Percentiles rank a stretch among this genome's conserved stretches.
These are phyloP conservation scores for Penicillium paradoxum DNA, from an alignment of 495 filamentous ascomycete species.

Conservation along the genomic window DNA sequence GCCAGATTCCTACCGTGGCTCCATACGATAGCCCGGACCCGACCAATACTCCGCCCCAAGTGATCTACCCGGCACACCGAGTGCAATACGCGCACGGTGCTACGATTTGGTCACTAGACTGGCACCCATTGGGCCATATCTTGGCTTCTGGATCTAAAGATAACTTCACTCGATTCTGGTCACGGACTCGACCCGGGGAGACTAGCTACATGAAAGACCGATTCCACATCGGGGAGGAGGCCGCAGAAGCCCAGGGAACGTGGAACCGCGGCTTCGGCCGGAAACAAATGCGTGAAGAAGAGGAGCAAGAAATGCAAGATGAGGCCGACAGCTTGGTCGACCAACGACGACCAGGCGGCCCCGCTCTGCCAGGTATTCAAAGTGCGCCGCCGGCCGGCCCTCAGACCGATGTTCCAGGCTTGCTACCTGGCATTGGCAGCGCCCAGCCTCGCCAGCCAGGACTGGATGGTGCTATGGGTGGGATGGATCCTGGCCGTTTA, in stretches of 20 bases:
- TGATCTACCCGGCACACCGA: slow-evolving; percentile 82
- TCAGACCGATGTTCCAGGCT: slow-evolving; percentile 32
- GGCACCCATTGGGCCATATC: slow-evolving; percentile 94
- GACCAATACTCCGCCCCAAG: slow-evolving; percentile 69
- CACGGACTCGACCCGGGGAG: slow-evolving; percentile 81
- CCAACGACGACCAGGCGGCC: slow-evolving; percentile 63
- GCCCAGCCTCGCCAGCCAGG: slow-evolving; percentile 48
- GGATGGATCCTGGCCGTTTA: slow-evolving; percentile 49
- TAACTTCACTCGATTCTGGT: slow-evolving; percentile 94
- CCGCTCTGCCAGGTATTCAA: slow-evolving; percentile 51
- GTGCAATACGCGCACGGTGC: slow-evolving; percentile 85
- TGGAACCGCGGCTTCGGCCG: slow-evolving; percentile 78
- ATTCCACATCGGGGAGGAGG: slow-evolving; percentile 90
- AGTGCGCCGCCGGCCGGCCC: slow-evolving; percentile 27
- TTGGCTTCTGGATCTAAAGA: slow-evolving; percentile 98
- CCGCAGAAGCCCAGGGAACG: slow-evolving; percentile 87
- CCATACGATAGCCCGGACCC: slow-evolving; percentile 82
- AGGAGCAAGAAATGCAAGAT: slow-evolving; percentile 88
- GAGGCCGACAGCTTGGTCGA: slow-evolving; percentile 92
- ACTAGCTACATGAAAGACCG: slow-evolving; percentile 76
- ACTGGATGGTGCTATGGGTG: slow-evolving; percentile 44
- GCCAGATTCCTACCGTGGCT: slow-evolving; percentile 60
- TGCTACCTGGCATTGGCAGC: slow-evolving; percentile 46
- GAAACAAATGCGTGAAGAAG: slow-evolving; percentile 79
- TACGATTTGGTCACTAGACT: slow-evolving; percentile 94